phyloP scores from a whole-genome alignment of 2,329 filamentous ascomycete genomes.

The Fusarium sp. region DNA sequence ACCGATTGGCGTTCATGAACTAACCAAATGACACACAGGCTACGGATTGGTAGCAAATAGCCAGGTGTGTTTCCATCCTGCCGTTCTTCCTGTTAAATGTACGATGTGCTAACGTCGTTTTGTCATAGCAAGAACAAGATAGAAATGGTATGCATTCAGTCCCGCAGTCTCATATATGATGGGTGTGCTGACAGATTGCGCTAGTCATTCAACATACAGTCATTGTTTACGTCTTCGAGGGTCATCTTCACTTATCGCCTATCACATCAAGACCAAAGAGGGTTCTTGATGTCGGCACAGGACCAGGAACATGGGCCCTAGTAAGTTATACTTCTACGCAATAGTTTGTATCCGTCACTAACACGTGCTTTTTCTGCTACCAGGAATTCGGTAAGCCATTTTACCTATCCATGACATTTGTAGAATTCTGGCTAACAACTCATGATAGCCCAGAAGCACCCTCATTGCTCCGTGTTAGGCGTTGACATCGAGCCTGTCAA shows the following conservation, averaged over 20 bases:
- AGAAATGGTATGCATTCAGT: constrained; percentile 38
- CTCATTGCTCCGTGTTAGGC: constrained; percentile 38
- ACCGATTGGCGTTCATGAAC: neutral
- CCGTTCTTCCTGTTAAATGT: too few relatives aligned
- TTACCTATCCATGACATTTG: neutral
- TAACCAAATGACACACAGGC: constrained; percentile 27
- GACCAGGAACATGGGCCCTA: constrained; percentile 39
- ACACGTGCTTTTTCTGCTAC: neutral
- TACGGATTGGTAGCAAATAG: constrained; percentile 40
- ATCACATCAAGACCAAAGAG: constrained; percentile 31
- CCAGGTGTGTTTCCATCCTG: constrained; percentile 27
- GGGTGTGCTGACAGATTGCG: constrained; percentile 22
- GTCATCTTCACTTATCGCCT: constrained; percentile 39
- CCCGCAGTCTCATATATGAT: neutral
- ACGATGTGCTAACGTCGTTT: constrained; percentile 18
- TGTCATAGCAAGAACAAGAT: constrained; percentile 42
- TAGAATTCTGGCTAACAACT: constrained; percentile 11
- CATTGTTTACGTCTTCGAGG: constrained; percentile 41
- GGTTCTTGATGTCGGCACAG: constrained; percentile 41
- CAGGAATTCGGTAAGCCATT: constrained; percentile 39
- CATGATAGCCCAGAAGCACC: constrained; percentile 37
- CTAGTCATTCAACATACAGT: constrained; percentile 42
- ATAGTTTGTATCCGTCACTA: constrained; percentile 1
- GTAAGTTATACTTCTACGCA: constrained; percentile 17
- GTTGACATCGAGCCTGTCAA: constrained; percentile 39